phyloP scores from a whole-genome alignment of 768 basidiomycete genomes.

The Agaricus sinodeliciosus region DNA sequence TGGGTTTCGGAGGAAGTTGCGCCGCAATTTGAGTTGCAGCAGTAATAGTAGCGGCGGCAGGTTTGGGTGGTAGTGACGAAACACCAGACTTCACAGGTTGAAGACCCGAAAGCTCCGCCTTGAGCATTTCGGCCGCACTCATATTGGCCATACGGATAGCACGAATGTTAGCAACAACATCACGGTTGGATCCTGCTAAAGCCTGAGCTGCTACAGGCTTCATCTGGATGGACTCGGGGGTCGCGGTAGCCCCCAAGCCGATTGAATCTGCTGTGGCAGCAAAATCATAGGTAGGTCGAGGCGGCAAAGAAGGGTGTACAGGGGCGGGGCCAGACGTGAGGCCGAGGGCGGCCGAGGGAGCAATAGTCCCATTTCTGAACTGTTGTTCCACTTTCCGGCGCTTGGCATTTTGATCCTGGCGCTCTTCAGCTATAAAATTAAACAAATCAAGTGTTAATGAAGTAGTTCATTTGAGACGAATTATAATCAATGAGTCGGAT shows the following conservation, averaged over 20 bases:
- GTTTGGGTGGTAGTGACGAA: conserved; percentile 32
- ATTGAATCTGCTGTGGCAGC: conserved; percentile 74
- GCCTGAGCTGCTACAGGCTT: conserved; percentile 61
- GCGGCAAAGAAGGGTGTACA: conserved; percentile 55
- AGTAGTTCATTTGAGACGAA: background rate
- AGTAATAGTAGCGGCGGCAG: conserved; percentile 17
- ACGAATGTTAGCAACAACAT: conserved; percentile 84
- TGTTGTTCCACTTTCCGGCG: conserved; percentile 67
- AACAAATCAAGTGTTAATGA: conserved; percentile 15
- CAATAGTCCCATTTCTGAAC: conserved; percentile 35
- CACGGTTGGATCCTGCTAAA: conserved; percentile 80
- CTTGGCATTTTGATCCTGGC: conserved; percentile 89
- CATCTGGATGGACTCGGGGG: conserved; percentile 50
- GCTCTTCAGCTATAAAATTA: conserved; percentile 71
- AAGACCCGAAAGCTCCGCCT: conserved; percentile 74
- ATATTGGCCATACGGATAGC: conserved; percentile 95
- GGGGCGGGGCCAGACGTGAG: conserved; percentile 25
- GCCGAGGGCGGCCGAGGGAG: conserved; percentile 34
- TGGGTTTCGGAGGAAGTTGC: conserved; percentile 10
- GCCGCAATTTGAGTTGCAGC: conserved; percentile 1
- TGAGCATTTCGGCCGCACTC: conserved; percentile 91
- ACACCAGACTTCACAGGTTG: conserved; percentile 37
- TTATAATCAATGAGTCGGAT: conserved; percentile 13
- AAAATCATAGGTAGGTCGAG: conserved; percentile 61
- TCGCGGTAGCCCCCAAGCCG: conserved; percentile 61